Evolutionary conservation across 2,329 filamentous ascomycete species (phyloP).

Genomic region (Exophiala xenobiotica): DNA sequence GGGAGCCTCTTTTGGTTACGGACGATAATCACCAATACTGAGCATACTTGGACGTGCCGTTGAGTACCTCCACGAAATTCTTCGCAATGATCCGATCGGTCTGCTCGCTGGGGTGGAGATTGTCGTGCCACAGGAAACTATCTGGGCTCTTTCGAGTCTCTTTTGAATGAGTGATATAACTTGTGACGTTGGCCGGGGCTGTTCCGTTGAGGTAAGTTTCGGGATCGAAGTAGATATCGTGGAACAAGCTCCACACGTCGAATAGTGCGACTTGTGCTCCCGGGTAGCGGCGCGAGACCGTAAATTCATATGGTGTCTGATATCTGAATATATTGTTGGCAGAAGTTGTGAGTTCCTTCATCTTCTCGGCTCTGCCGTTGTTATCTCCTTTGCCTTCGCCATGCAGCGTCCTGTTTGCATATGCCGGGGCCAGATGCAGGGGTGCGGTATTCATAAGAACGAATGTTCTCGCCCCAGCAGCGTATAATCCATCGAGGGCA

Average conservation of each 20-base stretch:
- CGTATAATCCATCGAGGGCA: conserved; percentile 63
- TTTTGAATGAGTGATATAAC: neutral
- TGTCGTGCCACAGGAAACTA: conserved; percentile 41
- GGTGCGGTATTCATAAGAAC: conserved; percentile 71
- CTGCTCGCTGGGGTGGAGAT: conserved; percentile 66
- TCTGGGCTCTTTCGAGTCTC: neutral
- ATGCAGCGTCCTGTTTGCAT: conserved; percentile 52
- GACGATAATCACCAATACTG: neutral
- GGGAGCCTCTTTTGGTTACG: too few species aligned
- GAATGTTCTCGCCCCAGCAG: conserved; percentile 66
- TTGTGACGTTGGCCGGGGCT: conserved; percentile 18
- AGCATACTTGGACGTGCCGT: conserved; percentile 40
- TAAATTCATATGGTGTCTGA: conserved; percentile 49
- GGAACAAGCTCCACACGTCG: conserved; percentile 57
- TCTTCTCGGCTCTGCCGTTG: conserved; percentile 51
- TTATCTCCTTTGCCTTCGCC: conserved; percentile 50
- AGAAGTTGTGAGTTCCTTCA: conserved; percentile 48
- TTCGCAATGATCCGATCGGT: conserved; percentile 58
- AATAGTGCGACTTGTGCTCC: conserved; percentile 64
- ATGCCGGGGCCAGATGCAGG: conserved; percentile 66
- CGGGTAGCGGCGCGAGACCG: conserved; percentile 46
- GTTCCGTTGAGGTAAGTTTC: conserved; percentile 61
- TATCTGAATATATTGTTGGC: conserved; percentile 55
- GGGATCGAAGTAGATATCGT: conserved; percentile 59
- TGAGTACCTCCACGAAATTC: conserved; percentile 56